A percentile compares a stretch with the other conserved stretches of the same genome.
Conservation (phyloP, 331 rosid genomes). For the Acacia concinna region DNA sequence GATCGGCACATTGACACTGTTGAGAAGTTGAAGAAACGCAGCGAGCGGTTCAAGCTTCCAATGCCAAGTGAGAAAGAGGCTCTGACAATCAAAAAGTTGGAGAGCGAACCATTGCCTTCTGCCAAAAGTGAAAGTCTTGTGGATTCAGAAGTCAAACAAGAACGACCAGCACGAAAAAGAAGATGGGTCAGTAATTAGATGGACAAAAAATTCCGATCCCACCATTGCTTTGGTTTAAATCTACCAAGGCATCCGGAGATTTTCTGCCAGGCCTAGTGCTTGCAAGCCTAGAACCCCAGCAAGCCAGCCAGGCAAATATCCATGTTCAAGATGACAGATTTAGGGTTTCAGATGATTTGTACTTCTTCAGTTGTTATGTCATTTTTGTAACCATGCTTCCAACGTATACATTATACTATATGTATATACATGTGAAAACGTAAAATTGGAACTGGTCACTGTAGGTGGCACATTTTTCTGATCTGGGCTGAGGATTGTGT, state of each 20-base stretch:
- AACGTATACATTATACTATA: constrained; percentile 31
- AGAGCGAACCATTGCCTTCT: constrained; percentile 70
- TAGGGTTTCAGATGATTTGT: constrained; percentile 47
- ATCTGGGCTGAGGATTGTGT: constrained; percentile 36
- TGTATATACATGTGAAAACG: constrained; percentile 64
- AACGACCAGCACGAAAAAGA: constrained; percentile 93
- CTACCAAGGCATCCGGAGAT: constrained; percentile 18
- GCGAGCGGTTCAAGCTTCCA: constrained; percentile 98
- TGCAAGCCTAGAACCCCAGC: constrained; percentile 34
- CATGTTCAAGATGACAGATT: constrained; percentile 32
- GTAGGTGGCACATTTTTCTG: constrained; percentile 49
- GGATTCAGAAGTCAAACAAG: constrained; percentile 78
- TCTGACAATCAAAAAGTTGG: constrained; percentile 58
- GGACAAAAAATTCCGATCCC: constrained; percentile 8
- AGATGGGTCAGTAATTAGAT: constrained; percentile 83
- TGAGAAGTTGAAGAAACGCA: constrained; percentile 95
- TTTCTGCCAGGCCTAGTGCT: constrained; percentile 26
- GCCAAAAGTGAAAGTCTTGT: constrained; percentile 57
- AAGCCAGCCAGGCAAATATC: constrained; percentile 27
- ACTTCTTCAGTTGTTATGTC: constrained; percentile 32
- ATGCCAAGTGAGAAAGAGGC: constrained; percentile 95
- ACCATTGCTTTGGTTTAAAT: constrained; percentile 23
- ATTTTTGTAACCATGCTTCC: constrained; percentile 50
- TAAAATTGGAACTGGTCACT: constrained; percentile 57
- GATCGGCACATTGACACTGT: constrained; percentile 87